phyloP scores from a whole-genome alignment of 2,329 filamentous ascomycete species.

The Lizonia empirigonia region DNA sequence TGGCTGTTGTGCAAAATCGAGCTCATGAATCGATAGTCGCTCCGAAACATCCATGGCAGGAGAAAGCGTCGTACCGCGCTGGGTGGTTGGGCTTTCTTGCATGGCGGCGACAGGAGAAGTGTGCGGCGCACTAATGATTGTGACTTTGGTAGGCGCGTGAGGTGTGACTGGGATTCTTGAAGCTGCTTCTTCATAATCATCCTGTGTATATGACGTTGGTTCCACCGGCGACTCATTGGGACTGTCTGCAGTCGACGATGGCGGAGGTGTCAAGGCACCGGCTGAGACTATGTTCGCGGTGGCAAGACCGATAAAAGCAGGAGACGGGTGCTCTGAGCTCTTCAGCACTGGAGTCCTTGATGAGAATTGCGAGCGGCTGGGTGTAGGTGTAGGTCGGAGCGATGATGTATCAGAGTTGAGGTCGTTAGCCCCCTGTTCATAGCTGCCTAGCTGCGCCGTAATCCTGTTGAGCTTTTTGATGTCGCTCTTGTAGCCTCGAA shows the following conservation, averaged over 20 bases:
- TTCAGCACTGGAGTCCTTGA: conserved; percentile 27
- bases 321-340: conserved; percentile 11
- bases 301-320: conserved; percentile 6
- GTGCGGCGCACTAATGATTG: neutral
- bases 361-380: conserved; percentile 26
- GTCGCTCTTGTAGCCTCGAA: conserved; percentile 53
- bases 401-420: conserved; percentile 39
- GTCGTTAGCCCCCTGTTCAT: conserved; percentile 32
- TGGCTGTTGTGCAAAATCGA: too few relatives aligned
- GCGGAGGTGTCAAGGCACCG: conserved; percentile 6
- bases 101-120: neutral
- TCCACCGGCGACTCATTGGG: neutral
- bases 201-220: neutral
- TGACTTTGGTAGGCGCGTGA: neutral
- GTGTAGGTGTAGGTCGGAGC: conserved; percentile 31
- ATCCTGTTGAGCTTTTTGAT: conserved; percentile 44
- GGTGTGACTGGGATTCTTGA: neutral
- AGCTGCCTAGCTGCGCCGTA: conserved; percentile 30
- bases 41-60: neutral
- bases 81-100: neutral
- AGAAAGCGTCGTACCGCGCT: neutral
- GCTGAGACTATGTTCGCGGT: conserved; percentile 5
- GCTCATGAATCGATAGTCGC: neutral
- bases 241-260: conserved; percentile 4
- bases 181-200: neutral